phyloP scores from a whole-genome alignment of 2,329 filamentous ascomycete genomes.

The Alternaria longipes region DNA sequence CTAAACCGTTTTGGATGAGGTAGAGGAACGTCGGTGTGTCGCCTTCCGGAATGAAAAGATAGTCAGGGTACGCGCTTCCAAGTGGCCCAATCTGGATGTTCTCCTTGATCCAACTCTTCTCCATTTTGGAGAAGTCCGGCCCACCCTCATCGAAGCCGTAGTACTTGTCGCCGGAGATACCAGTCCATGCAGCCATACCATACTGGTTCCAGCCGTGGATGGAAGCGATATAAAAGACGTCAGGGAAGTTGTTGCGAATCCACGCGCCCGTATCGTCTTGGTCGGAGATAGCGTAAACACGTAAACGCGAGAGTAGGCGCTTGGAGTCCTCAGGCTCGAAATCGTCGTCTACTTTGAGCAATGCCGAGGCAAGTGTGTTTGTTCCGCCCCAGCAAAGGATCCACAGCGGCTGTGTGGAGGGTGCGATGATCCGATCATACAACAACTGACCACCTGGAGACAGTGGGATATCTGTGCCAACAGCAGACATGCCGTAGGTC shows the following conservation, averaged over 20 bases:
- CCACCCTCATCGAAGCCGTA: conserved; percentile 60
- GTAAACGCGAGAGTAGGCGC: conserved; percentile 44
- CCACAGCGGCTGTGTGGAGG: conserved; percentile 59
- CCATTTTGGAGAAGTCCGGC: conserved; percentile 59
- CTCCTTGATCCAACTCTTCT: conserved; percentile 61
- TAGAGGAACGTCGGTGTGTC: conserved; percentile 63
- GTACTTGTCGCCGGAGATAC: conserved; percentile 62
- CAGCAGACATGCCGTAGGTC: conserved; percentile 52
- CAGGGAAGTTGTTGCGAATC: conserved; percentile 64
- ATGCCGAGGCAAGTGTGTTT: conserved; percentile 62
- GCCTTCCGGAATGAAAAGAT: conserved; percentile 63
- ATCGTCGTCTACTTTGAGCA: conserved; percentile 52
- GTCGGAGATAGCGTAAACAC: conserved; percentile 63
- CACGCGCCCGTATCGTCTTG: conserved; percentile 67
- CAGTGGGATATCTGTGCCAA: conserved; percentile 44
- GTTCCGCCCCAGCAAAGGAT: conserved; percentile 64
- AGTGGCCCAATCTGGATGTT: conserved; percentile 64
- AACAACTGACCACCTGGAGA: conserved; percentile 59
- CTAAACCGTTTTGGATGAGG: conserved; percentile 60
- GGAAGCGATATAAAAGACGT: conserved; percentile 65
- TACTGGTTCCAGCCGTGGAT: conserved; percentile 67
- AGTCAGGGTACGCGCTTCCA: conserved; percentile 55
- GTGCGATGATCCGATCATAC: conserved; percentile 52
- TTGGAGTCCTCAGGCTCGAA: conserved; percentile 45
- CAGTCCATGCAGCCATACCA: conserved; percentile 63